phyloP scores from a whole-genome alignment of 306 rosid genomes.

The Abrus pulchellus region DNA sequence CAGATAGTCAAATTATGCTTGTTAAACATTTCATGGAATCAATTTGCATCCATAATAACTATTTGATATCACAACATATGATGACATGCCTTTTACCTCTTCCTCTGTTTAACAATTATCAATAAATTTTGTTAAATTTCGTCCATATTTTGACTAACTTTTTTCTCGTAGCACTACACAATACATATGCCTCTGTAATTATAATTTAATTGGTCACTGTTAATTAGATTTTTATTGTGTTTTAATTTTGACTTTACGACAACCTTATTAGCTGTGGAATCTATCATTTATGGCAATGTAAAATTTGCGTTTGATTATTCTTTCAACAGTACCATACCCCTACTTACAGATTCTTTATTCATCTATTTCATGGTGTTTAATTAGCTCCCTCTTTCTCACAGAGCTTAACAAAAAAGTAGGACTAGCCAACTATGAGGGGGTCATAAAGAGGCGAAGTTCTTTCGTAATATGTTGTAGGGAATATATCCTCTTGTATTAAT shows the following conservation, averaged over 20 bases:
- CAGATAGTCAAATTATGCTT: not conserved
- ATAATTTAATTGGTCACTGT: not conserved
- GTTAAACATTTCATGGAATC: not conserved
- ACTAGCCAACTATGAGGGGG: conserved; percentile 1
- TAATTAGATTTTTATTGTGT: not conserved
- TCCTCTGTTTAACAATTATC: not conserved
- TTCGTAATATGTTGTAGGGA: too few relatives aligned
- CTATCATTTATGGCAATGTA: too few relatives aligned
- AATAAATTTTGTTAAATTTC: not conserved
- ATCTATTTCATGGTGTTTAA: conserved; percentile 7
- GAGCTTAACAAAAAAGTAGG: conserved; percentile 19
- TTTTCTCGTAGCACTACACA: not conserved
- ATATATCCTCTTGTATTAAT: too few relatives aligned
- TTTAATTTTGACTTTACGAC: too few relatives aligned
- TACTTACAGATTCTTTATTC: too few relatives aligned
- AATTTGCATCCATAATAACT: not conserved
- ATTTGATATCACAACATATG: too few relatives aligned
- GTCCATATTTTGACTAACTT: not conserved
- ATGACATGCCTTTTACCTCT: not conserved
- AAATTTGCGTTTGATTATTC: too few relatives aligned
- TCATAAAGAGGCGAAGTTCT: too few relatives aligned
- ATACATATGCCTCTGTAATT: not conserved
- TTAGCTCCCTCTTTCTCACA: not conserved
- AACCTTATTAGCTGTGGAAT: too few relatives aligned
- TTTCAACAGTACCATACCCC: too few relatives aligned